Base-by-base conservation (phyloP, 768 basidiomycete genomes). In the Ramaria sp. region DNA sequence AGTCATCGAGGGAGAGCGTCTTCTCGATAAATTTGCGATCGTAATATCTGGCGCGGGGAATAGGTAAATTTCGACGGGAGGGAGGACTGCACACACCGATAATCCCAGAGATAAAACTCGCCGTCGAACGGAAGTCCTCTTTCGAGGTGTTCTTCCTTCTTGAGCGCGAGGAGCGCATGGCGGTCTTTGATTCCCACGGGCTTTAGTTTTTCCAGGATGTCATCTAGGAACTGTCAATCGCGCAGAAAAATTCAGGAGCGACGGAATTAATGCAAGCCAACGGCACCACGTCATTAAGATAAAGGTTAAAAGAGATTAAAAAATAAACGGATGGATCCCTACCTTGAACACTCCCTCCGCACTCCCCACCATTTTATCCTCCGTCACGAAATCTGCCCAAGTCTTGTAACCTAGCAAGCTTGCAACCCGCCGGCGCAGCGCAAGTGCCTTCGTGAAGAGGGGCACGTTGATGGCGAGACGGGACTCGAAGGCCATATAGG, bases 321-420 rank as follows among this genome's bases (percentile, higher is more conserved):
- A n/a, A n/a, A n/a, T n/a, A n/a, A n/a, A n/a, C n/a, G n/a, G n/a
- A n/a, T n/a, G n/a, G n/a, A n/a, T n/a, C 60, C 70, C 59, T 63
- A 82, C 87, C 52, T 81, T 72, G 61, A 75, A 68, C 7, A 86
- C 82, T 20, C 75, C 78, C 46, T 79, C 71, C 1, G 79, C 84
- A 38, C 73, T 77, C 69, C 91, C 91, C 61, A 87, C 80, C 89
- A 91, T 91, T 73, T 89, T 89, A 47, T 81, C 78, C 66, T 93
- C 91, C 1, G 91, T 89, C 41, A 83, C 69, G 66, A 85, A 92
- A 68, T 88, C 89, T 1, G 88, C 91, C 83, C 88, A 91, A 9
- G 81, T 89, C 20, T 80, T 69, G 65, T 92, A 93, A 10, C 79
- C 79, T 12, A 93, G 73, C 10, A 92, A 65, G 41, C 70, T 71